Evolutionary conservation across 805 yeast species (phyloP), one percentile per base, ranked within the genome.

Genomic region (Maudiozyma barnettii): DNA sequence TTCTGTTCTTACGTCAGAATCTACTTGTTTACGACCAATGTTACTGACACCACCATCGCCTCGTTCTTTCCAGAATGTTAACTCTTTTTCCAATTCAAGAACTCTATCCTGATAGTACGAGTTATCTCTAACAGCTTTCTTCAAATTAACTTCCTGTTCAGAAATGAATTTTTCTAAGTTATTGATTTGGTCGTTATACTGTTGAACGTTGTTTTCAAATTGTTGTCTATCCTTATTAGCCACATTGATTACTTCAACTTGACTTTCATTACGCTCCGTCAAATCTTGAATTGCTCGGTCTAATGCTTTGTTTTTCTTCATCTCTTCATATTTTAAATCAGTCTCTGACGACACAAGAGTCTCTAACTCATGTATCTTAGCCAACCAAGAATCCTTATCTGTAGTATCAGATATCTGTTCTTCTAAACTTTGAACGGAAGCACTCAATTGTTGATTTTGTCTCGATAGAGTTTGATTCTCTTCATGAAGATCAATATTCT

Each of bases 391-490:
- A 19, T 69, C 75, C 52, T 77, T 73, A 55, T 80, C 82, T 37
- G 74, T 74, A 23, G 73, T 69, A 47, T 73, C 71, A 45, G 72
- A 70, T 20, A 77, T 62, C 49, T 76, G 75, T 1, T 65, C 67
- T 53, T 81, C 81, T 23, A 77, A 57, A 5, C 66, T 69, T 26
- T 68, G 60, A 10, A 77, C 66, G 53, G 77, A 76, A 14, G 50
- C 47, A 45, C 67, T 71, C 51, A 84, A 63, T 43, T 79, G 78
- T 33, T 65, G 64, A 54, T 82, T 79, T 49, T 72, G 73, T 51
- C 72, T 80, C 23, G 75, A 76, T 39, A 84, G 59, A 1, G 83
- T 75, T 55, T 79, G 80, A 56, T 81, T 83, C 58, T 84, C 93
- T 61, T 84, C 87, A 21, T 70, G 65, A 4, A 80, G 63, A 44